A percentile compares a stretch with the other conserved stretches of the same genome.
Conservation (phyloP, 2,329 filamentous ascomycete genomes). For the Blastomyces silverae region DNA sequence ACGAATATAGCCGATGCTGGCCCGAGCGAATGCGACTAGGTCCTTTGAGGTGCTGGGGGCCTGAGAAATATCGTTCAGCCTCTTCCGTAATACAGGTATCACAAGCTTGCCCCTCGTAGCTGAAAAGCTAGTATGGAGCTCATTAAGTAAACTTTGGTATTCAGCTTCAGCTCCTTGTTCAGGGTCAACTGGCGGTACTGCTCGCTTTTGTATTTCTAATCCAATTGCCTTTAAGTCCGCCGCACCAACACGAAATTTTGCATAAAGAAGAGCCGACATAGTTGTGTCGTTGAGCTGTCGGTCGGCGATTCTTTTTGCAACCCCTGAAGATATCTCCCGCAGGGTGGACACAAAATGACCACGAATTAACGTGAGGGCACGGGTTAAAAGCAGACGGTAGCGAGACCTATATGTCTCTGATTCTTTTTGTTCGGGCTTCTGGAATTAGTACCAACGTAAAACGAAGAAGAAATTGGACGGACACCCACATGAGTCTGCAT, state of each 20-base stretch:
- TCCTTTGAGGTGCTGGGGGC: constrained; percentile 56
- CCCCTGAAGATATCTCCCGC: constrained; percentile 56
- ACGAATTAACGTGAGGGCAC: constrained; percentile 59
- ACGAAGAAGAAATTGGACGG: not conserved
- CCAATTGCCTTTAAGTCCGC: constrained; percentile 60
- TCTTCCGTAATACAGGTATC: constrained; percentile 57
- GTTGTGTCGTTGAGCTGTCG: constrained; percentile 65
- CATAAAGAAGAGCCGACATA: constrained; percentile 63
- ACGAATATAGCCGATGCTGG: constrained; percentile 58
- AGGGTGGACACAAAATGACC: constrained; percentile 59
- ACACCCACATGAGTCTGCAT: constrained; percentile 73
- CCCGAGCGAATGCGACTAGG: constrained; percentile 58
- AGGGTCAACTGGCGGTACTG: constrained; percentile 53
- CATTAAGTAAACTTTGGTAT: constrained; percentile 59
- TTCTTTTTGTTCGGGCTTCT: constrained; percentile 72
- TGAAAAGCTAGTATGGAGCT: constrained; percentile 58
- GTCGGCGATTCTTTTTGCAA: constrained; percentile 57
- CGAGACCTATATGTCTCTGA: constrained; percentile 79
- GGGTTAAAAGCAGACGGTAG: constrained; percentile 72
- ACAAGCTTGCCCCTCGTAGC: constrained; percentile 54
- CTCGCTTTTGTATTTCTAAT: constrained; percentile 60
- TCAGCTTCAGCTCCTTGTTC: constrained; percentile 55
- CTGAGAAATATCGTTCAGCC: constrained; percentile 49
- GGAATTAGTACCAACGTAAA: constrained; percentile 24
- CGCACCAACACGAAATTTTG: constrained; percentile 62